Evolutionary conservation across 257 asterid species (phyloP), one percentile per base, ranked within the genome.

Genomic region (Osmanthus fragrans): DNA sequence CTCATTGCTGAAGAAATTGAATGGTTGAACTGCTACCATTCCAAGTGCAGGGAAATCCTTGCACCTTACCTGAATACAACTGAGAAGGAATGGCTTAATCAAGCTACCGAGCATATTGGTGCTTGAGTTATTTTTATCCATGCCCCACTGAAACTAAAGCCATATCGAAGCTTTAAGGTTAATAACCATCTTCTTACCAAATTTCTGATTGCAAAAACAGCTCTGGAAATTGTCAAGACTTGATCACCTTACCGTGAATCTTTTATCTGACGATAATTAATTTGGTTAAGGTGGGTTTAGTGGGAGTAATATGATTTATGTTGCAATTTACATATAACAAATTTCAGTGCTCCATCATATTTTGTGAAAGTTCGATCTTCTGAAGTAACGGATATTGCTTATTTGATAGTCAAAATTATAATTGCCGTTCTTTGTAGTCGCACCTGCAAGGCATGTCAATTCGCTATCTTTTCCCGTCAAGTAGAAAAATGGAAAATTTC

Each of bases 61-160:
- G 90, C 92, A 30, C 94, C 98, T 19, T 79, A 82, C 80, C 60
- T 96, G 91, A 76, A 86, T 85, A 78, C 86, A 39, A 72, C 74
- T 64, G 99, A 96, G 85, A 77, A 81, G 88, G 96, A 87, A 66
- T 96, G 99, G 98, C 87, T 96, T 80, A 86, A 85, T 83, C 83
- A 89, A 79, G 95, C 99, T 73, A 90, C 96, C 5, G 92, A 87
- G 70, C 96, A 97, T 15, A 73, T 90, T 76, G 72, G 13, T 78
- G 86, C 83, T 73, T 92, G 88, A 85, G 68, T 60, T 42, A 15
- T 72, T 76, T 47, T 60, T 33, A 25, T 40, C 37, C 32, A 29
- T 16, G 4, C 4, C 8, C 8, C 30, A 30, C 60, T 33, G 13
- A 49, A 16, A 47, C 56, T 47, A 13, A 47, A 47, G 56, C 56